Conservation (phyloP, 768 basidiomycete genomes). For the Asterophora parasitica region DNA sequence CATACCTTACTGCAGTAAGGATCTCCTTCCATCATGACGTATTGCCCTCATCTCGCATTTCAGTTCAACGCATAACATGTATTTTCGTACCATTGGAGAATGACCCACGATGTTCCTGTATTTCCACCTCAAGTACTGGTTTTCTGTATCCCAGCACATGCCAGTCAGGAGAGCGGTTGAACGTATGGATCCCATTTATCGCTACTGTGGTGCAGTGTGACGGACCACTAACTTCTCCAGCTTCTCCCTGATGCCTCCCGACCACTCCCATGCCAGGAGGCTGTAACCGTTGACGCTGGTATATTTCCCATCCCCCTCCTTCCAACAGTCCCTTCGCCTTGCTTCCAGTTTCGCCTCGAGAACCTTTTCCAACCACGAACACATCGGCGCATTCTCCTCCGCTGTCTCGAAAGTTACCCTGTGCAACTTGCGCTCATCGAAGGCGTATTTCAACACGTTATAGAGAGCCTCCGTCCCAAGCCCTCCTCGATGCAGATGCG, state of each 20-base stretch:
- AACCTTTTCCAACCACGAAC: slow-evolving; percentile 40
- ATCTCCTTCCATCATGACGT: not conserved
- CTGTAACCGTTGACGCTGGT: slow-evolving; percentile 37
- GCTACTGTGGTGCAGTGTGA: not conserved
- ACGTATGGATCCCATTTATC: too few species aligned
- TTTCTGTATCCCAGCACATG: too few species aligned
- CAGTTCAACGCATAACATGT: slow-evolving; percentile 35
- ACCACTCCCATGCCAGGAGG: slow-evolving; percentile 41
- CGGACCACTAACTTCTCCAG: slow-evolving; percentile 21
- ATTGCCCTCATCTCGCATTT: slow-evolving; percentile 4
- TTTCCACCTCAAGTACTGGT: not conserved
- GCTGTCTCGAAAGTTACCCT: slow-evolving; percentile 38
- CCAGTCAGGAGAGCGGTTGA: too few species aligned
- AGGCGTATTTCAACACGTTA: slow-evolving; percentile 32
- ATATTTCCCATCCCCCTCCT: slow-evolving; percentile 28
- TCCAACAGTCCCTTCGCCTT: slow-evolving; percentile 36
- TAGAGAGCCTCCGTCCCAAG: slow-evolving; percentile 43
- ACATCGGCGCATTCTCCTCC: slow-evolving; percentile 39
- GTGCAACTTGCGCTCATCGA: slow-evolving; percentile 38
- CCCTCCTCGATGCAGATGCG: slow-evolving; percentile 32
- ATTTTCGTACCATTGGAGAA: not conserved
- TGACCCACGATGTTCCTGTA: not conserved
- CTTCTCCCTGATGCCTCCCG: slow-evolving; percentile 24
- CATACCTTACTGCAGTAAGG: slow-evolving; percentile 86
- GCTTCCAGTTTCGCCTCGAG: slow-evolving; percentile 36